These are phyloP conservation scores for Alternaria sp. DNA, from an alignment of 2,329 filamentous ascomycete genomes.

Conservation along the genomic window DNA sequence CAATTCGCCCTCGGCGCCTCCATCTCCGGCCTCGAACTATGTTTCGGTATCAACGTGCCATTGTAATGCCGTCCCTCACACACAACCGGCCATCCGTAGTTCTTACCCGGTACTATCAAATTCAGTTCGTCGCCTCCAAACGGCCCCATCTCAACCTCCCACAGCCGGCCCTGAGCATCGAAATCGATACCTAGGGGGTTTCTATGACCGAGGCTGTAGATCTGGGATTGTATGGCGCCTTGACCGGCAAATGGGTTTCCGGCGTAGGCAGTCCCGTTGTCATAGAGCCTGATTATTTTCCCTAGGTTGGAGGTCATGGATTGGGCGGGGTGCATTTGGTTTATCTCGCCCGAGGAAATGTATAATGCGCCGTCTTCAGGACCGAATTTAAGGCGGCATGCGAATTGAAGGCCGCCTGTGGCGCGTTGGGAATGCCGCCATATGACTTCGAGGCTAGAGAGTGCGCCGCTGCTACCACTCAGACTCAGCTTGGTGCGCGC, in stretches of 20 bases:
- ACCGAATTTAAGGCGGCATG: neutral
- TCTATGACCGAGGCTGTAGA: neutral
- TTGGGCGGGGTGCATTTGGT: neutral
- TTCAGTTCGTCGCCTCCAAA: neutral
- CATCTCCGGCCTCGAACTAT: neutral
- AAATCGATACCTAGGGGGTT: neutral
- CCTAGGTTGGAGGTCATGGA: neutral
- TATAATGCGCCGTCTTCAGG: neutral
- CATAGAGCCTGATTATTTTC: neutral
- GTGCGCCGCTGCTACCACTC: neutral
- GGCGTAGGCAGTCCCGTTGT: neutral
- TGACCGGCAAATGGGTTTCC: neutral
- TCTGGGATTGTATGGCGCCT: neutral
- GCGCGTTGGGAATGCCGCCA: neutral
- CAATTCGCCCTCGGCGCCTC: neutral
- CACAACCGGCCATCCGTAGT: neutral
- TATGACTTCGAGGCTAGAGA: neutral
- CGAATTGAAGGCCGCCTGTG: neutral
- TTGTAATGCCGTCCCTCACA: neutral
- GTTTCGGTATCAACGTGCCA: neutral
- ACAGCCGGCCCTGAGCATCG: neutral
- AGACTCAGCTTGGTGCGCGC: neutral
- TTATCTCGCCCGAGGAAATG: neutral
- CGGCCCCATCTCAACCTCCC: neutral
- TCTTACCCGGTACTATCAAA: neutral